Base-by-base conservation (phyloP, 2,329 filamentous ascomycete genomes). In the Trichoderma atroviride region DNA sequence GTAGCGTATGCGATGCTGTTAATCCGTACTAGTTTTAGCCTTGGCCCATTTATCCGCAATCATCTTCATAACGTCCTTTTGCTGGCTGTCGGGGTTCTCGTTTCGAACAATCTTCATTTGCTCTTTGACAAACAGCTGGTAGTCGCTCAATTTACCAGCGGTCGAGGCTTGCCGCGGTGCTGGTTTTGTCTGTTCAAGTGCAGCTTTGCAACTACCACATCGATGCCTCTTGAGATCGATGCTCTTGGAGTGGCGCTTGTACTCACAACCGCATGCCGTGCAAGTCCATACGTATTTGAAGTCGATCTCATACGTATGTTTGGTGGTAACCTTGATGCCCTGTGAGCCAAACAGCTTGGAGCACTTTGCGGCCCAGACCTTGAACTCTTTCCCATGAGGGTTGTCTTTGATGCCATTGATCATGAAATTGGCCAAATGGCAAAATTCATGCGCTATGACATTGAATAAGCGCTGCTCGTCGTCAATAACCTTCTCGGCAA, bases 361-460 rank as follows among this genome's bases (percentile, higher is more conserved):
- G 79, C 82, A 88, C 78, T 83, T 87, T 62, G 78, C 75, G 4
- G 84, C 90, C 89, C 93, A 97, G 1, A 80, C 77, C 79, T 96
- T 94, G 85, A 97, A 97, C 74, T 92, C 91, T 14, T 87, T 85
- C 27, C 94, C 94, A 77, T 97, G 94, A 0, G 94, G 93, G 71
- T 92, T 90, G 68, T 89, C 89, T 55, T 88, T 90, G 43, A 94
- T 83, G 43, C 90, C 88, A 60, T 86, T 90, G 72, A 98, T 83
- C 89, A 98, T 96, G 79, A 95, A 97, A 75, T 94, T 97, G 55
- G 93, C 91, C 1, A 98, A 83, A 77, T 99, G 96, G 79, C 96
- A 98, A 82, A 96, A 98, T 75, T 99, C 96, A 78, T 99, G 96
- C 0, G 95, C 93, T n/a, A 98, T 82, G 0, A 96, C 94, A 78